Conservation (phyloP, 2,329 filamentous ascomycete species). For the Xylariomycetidae sp. region DNA sequence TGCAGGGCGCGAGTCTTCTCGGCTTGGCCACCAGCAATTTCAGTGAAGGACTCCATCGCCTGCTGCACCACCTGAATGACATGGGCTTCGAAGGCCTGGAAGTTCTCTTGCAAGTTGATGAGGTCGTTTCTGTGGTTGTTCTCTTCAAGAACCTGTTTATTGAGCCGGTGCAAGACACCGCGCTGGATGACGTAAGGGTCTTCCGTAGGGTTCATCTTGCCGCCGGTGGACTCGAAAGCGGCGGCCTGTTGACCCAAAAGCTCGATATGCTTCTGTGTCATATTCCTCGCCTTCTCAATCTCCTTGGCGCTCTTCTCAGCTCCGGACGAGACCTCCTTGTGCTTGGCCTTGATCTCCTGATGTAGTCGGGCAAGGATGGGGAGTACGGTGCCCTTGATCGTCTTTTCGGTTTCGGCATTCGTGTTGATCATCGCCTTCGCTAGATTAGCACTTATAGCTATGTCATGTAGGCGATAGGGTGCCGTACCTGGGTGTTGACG, state of each 20-base stretch:
- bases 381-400: conserved; percentile 76
- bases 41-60: conserved; percentile 75
- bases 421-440: conserved; percentile 73
- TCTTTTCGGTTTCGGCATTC: conserved; percentile 87
- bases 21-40: conserved; percentile 71
- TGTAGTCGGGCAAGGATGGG: conserved; percentile 87
- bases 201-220: conserved; percentile 62
- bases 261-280: conserved; percentile 94
- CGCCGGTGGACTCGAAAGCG: conserved; percentile 68
- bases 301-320: conserved; percentile 81
- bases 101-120: conserved; percentile 84
- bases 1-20: conserved; percentile 79
- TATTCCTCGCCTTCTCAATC: conserved; percentile 80
- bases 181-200: conserved; percentile 87
- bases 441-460: conserved; percentile 6
- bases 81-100: conserved; percentile 81
- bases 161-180: conserved; percentile 74
- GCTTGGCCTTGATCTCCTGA: conserved; percentile 94
- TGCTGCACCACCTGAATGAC: conserved; percentile 77
- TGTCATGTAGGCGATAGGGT: neutral
- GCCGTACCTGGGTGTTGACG: conserved; percentile 68
- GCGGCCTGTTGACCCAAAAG: conserved; percentile 82
- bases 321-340: conserved; percentile 78
- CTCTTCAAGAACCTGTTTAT: conserved; percentile 89
- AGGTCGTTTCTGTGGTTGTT: conserved; percentile 95